These are phyloP conservation scores for Silene conica DNA, from an alignment of 148 eudicot species.

Conservation along the genomic window DNA sequence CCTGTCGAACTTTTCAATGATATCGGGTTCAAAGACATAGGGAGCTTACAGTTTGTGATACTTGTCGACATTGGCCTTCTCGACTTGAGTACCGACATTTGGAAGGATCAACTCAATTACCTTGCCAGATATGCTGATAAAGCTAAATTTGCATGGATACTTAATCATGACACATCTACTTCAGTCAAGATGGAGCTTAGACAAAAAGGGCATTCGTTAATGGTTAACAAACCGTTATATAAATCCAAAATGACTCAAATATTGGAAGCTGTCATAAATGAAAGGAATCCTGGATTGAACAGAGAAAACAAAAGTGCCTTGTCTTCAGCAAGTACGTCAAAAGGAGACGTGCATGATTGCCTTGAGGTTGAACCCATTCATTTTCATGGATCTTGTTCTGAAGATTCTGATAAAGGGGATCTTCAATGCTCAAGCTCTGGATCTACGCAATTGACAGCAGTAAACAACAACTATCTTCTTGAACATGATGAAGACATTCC, in stretches of 20 bases:
- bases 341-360: constrained; percentile 35
- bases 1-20: constrained; percentile 26
- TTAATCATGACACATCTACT: constrained; percentile 74
- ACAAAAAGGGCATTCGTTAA: constrained; percentile 60
- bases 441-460: constrained; percentile 31
- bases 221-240: constrained; percentile 84
- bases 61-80: constrained; percentile 70
- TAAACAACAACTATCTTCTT: constrained; percentile 32
- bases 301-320: constrained; percentile 12
- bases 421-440: constrained; percentile 19
- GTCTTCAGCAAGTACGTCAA: constrained; percentile 5
- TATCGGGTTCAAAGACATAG: constrained; percentile 23
- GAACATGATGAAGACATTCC: constrained; percentile 38
- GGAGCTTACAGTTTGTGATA: constrained; percentile 40
- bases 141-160: constrained; percentile 73
- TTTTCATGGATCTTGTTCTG: constrained; percentile 55
- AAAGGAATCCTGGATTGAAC: constrained; percentile 39
- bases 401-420: constrained; percentile 57
- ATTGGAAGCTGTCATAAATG: constrained; percentile 59
- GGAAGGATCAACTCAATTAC: constrained; percentile 77
- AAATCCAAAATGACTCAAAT: constrained; percentile 83
- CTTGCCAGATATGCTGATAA: constrained; percentile 44
- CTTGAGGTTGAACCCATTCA: constrained; percentile 53
- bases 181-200: constrained; percentile 69
- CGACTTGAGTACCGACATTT: constrained; percentile 65